Evolutionary conservation across 192 early-diverging fungal genomes (phyloP).

Genomic region (Linnemannia zychae): DNA sequence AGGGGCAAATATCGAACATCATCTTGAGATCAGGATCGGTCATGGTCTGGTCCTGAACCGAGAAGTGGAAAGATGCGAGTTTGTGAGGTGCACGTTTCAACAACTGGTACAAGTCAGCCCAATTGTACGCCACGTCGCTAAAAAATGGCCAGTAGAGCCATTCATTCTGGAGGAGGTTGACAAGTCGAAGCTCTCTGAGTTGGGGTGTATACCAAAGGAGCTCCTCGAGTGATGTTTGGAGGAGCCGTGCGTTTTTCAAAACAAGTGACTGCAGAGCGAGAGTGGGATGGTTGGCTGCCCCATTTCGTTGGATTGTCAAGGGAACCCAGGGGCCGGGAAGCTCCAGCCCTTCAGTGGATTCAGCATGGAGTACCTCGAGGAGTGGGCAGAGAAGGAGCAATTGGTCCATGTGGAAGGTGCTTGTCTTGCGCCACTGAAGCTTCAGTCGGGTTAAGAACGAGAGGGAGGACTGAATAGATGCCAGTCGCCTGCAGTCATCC

Average conservation of each 20-base stretch:
- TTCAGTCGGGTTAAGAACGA: not conserved
- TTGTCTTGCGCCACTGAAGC: not conserved
- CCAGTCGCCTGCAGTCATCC: not conserved
- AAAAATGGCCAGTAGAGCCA: conserved; percentile 1
- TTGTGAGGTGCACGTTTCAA: not conserved
- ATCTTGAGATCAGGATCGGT: not conserved
- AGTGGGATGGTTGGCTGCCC: not conserved
- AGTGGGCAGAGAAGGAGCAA: not conserved
- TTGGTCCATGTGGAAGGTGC: not conserved
- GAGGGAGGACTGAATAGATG: not conserved
- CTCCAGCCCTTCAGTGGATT: not conserved
- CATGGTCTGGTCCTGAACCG: not conserved
- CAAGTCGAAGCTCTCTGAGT: not conserved
- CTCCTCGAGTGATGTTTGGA: not conserved
- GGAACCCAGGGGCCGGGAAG: not conserved
- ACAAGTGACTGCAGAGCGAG: not conserved
- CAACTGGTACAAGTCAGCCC: not conserved
- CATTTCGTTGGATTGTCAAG: not conserved
- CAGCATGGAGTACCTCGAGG: not conserved
- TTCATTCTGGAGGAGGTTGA: not conserved
- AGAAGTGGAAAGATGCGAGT: not conserved
- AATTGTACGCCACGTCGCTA: not conserved
- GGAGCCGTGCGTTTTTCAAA: not conserved
- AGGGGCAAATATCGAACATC: not conserved
- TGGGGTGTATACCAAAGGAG: not conserved